A percentile compares a stretch with the other conserved stretches of the same genome.
Evolutionary conservation across 495 filamentous ascomycete species (phyloP).

Genomic region (Letharia columbiana): DNA sequence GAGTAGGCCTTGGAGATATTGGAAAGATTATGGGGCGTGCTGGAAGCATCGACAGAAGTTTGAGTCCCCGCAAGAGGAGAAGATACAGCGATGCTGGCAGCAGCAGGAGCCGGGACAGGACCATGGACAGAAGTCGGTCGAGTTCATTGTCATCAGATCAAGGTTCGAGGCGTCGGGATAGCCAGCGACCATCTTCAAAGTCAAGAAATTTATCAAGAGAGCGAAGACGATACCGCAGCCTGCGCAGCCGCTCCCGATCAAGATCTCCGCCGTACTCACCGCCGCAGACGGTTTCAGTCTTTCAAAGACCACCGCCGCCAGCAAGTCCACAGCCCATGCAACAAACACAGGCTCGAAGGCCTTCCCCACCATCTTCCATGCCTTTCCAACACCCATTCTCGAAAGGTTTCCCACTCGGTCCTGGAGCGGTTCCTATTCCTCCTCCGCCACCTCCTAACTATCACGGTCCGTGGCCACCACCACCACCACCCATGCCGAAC

Average conservation of each 20-base stretch:
- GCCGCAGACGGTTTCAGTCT: conserved; percentile 27
- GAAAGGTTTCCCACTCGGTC: conserved; percentile 17
- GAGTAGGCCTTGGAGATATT: conserved; percentile 29
- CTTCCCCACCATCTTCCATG: conserved; percentile 27
- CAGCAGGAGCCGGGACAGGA: conserved; percentile 31
- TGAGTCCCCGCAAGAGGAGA: conserved; percentile 35
- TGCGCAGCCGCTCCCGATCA: conserved; percentile 27
- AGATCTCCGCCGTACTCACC: conserved; percentile 44
- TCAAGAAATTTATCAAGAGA: conserved; percentile 23
- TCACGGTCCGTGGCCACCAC: conserved; percentile 44
- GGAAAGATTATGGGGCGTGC: conserved; percentile 24
- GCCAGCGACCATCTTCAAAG: conserved; percentile 29
- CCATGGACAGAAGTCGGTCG: conserved; percentile 30
- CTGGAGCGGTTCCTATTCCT: conserved; percentile 29
- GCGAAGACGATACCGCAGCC: conserved; percentile 19
- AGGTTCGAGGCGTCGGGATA: conserved; percentile 21
- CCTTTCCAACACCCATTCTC: conserved; percentile 26
- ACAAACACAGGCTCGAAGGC: conserved; percentile 26
- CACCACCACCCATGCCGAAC: conserved; percentile 30
- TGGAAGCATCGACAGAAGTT: conserved; percentile 26
- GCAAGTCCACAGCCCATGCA: conserved; percentile 27
- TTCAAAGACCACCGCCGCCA: conserved; percentile 25
- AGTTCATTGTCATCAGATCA: conserved; percentile 18
- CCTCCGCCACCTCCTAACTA: conserved; percentile 43
- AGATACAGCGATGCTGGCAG: conserved; percentile 43